phyloP scores from a whole-genome alignment of 768 basidiomycete genomes.

The Auricularia auricula-judae region DNA sequence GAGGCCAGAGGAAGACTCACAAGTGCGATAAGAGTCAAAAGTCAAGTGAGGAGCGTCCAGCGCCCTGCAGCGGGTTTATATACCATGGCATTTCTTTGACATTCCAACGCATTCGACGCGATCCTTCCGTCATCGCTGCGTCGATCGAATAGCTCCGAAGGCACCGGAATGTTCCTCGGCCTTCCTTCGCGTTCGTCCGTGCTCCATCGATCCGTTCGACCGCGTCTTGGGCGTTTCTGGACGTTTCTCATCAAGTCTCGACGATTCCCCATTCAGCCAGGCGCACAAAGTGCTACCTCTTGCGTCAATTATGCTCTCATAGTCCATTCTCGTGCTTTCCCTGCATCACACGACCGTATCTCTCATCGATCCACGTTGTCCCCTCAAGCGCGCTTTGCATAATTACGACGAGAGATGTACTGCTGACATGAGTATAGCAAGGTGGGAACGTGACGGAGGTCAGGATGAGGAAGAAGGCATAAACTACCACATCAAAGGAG shows the following conservation, averaged over 20 bases:
- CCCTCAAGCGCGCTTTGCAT: slow-evolving; percentile 1
- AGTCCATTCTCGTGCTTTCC: neutral
- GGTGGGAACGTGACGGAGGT: neutral
- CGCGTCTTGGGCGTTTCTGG: neutral
- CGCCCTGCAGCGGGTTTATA: slow-evolving; percentile 4
- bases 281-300: neutral
- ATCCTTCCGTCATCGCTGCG: neutral
- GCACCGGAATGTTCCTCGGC: neutral
- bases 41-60: neutral
- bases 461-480: neutral
- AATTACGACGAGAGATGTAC: neutral
- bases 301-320: neutral
- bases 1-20: neutral
- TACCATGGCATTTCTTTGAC: slow-evolving; percentile 2
- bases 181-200: neutral
- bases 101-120: neutral
- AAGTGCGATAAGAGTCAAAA: neutral
- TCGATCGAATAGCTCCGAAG: neutral
- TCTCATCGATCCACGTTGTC: neutral
- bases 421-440: neutral
- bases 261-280: too few species aligned
- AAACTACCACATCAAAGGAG: neutral
- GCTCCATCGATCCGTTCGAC: neutral
- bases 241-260: neutral
- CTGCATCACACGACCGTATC: neutral